These are phyloP conservation scores for Coleophoma cylindrospora DNA, from an alignment of 2,329 filamentous ascomycete species.

Conservation along the genomic window DNA sequence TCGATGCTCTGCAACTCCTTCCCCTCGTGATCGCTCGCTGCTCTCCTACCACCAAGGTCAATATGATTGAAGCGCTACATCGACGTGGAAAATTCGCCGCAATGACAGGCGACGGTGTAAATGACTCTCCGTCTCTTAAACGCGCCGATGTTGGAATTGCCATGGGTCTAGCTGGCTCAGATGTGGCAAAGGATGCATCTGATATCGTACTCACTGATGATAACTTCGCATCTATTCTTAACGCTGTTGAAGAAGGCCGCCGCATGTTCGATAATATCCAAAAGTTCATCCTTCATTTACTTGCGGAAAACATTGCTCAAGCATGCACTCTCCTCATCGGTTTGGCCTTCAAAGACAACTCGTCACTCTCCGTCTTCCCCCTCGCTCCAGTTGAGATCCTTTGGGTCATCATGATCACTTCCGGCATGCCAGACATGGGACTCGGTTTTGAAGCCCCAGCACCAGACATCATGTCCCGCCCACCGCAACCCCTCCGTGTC, in stretches of 20 bases:
- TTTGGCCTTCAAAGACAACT: constrained; percentile 71
- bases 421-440: constrained; percentile 81
- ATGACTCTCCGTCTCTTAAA: constrained; percentile 47
- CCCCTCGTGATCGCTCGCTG: constrained; percentile 81
- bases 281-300: constrained; percentile 60
- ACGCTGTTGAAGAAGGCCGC: constrained; percentile 66
- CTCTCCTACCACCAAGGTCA: constrained; percentile 79
- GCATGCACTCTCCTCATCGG: constrained; percentile 78
- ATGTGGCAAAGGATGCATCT: constrained; percentile 56
- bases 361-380: constrained; percentile 75
- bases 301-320: constrained; percentile 75
- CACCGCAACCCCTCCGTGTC: constrained; percentile 62
- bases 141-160: constrained; percentile 65
- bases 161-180: constrained; percentile 54
- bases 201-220: constrained; percentile 66
- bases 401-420: constrained; percentile 94
- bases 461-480: constrained; percentile 72
- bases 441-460: constrained; percentile 75
- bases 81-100: constrained; percentile 63
- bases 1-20: constrained; percentile 69
- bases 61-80: constrained; percentile 86
- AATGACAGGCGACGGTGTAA: constrained; percentile 42
- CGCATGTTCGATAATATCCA: constrained; percentile 76
- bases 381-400: constrained; percentile 82
- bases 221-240: constrained; percentile 65